These are phyloP conservation scores for Quercus berberidifolia DNA, from an alignment of 306 rosid species.

Conservation along the genomic window DNA sequence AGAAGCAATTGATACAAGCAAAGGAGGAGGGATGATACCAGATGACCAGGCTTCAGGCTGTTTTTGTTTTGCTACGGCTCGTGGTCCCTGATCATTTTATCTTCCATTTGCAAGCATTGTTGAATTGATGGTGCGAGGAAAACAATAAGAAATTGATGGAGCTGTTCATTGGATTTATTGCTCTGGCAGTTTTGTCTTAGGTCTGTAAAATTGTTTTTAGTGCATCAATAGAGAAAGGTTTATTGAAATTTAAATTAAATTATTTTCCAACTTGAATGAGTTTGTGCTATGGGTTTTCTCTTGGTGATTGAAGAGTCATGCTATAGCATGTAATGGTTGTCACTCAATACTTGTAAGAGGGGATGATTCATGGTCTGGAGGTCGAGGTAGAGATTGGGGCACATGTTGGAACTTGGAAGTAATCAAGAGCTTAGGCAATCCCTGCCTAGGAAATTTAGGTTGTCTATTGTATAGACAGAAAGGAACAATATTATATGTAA, in stretches of 20 bases:
- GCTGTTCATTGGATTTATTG: background rate
- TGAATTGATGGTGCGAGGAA: background rate
- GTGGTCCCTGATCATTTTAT: slow-evolving; percentile 45
- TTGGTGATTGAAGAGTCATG: background rate
- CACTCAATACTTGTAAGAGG: background rate
- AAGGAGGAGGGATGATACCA: slow-evolving; percentile 75
- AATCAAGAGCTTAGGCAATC: background rate
- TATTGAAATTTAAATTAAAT: slow-evolving; percentile 1
- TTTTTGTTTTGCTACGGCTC: slow-evolving; percentile 47
- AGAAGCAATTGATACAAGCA: slow-evolving; percentile 66
- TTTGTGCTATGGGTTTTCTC: background rate
- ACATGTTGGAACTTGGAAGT: background rate
- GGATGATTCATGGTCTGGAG: background rate
- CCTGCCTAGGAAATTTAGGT: background rate
- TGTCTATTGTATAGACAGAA: background rate
- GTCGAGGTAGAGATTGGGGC: background rate
- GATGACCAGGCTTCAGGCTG: slow-evolving; percentile 37
- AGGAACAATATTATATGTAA: no score
- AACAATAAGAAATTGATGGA: background rate
- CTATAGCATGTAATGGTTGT: background rate
- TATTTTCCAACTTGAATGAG: background rate
- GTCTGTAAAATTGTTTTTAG: background rate
- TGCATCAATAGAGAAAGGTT: background rate
- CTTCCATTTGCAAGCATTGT: background rate
- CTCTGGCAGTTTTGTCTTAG: background rate